These are phyloP conservation scores for Penicillium riverlandense DNA, from an alignment of 495 filamentous ascomycete genomes.

Conservation along the genomic window DNA sequence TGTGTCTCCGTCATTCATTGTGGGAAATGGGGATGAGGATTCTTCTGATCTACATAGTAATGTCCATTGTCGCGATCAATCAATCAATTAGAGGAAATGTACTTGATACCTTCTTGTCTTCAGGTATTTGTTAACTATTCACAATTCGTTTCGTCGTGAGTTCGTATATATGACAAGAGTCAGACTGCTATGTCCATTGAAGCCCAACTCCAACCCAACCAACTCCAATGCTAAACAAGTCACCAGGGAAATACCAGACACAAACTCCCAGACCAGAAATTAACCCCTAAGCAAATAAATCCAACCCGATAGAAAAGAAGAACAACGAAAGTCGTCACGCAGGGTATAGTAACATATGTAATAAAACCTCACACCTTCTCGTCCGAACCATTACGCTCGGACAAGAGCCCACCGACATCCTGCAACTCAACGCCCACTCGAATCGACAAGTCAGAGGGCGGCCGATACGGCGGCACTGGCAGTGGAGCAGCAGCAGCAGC, in stretches of 20 bases:
- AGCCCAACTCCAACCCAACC: too few relatives aligned
- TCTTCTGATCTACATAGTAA: slow-evolving; percentile 22
- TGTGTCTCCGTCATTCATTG: slow-evolving; percentile 16
- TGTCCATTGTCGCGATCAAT: slow-evolving; percentile 9
- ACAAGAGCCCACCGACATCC: slow-evolving; percentile 49
- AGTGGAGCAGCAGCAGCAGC: not conserved
- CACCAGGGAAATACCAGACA: too few relatives aligned
- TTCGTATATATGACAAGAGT: too few relatives aligned
- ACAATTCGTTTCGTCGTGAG: too few relatives aligned
- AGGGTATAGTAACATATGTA: too few relatives aligned
- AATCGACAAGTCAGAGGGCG: slow-evolving; percentile 14
- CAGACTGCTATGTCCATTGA: too few relatives aligned
- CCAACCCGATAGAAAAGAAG: too few relatives aligned
- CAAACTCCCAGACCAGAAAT: too few relatives aligned
- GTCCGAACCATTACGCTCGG: not conserved
- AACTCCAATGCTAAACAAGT: too few relatives aligned
- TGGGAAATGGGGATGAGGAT: slow-evolving; percentile 10
- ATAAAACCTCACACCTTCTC: not conserved
- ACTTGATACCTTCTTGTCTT: not conserved
- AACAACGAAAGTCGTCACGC: too few relatives aligned
- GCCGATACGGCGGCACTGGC: slow-evolving; percentile 15
- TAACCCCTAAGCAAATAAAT: too few relatives aligned
- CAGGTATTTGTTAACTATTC: too few relatives aligned
- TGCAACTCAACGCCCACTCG: slow-evolving; percentile 33
- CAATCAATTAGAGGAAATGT: not conserved